Evolutionary conservation across 306 rosid genomes (phyloP), one percentile per base, ranked within the genome.

Genomic region (Prunus padus): DNA sequence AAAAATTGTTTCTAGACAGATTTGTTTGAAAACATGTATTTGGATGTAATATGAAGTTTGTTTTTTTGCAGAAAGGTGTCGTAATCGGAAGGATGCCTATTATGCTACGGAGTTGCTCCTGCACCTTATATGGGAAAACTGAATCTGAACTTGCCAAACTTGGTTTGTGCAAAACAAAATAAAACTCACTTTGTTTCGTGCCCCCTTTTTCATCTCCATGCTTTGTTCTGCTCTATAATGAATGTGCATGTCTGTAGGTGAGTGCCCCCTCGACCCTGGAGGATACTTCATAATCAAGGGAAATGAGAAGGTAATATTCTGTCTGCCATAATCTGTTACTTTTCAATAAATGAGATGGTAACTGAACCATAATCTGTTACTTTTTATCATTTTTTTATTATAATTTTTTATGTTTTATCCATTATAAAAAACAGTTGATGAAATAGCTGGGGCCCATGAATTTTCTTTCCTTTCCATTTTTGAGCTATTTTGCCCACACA

Each of bases 211-310:
- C 61, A 45, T 47, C 63, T 55, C 40, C 6, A 30, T 74, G 30
- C 59, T 44, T 19, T 12, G 8, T 23, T 78, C 67, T 51, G 65
- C 64, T 55, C 65, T 82, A 30, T 73, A 45, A 22, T 31, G 22
- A 31, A 31, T 31, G 37, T 31, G 28, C 57, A 66, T 82, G 74
- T 47, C 63, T 44, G 52, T 65, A 93, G 97, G 98, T 61, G 98
- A 94, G 84, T 94, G 98, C 56, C 97, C 97, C 45, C 96, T 91
- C 80, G 98, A 94, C 82, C 97, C 98, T 25, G 98, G 98, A 30
- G 98, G 98, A 54, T 94, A 91, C 83, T 93, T 93, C 73, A 28
- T 93, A 16, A 87, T 93, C 82, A 93, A 93, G 86, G 98, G 98
- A 76, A 91, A 90, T 52, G 98, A 93, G 82, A 93, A 93, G 98